These are phyloP conservation scores for Salix purpurea DNA, from an alignment of 345 rosid species.

Conservation along the genomic window DNA sequence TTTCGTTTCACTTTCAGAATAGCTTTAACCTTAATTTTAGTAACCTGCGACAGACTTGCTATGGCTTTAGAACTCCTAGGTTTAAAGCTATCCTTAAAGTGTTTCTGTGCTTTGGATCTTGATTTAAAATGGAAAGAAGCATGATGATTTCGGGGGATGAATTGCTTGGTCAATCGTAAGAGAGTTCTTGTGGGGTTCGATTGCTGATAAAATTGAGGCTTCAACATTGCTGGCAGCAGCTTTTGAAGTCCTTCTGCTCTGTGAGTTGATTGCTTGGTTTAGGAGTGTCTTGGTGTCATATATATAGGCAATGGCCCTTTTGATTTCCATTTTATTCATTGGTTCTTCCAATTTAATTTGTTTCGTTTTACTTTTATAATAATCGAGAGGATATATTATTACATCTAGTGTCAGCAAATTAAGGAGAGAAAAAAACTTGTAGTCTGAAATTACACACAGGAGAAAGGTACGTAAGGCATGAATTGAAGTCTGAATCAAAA, in stretches of 20 bases:
- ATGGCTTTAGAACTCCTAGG: conserved; percentile 12
- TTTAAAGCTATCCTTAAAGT: not conserved
- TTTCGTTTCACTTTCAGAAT: conserved; percentile 31
- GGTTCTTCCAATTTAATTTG: no score
- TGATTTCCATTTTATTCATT: no score
- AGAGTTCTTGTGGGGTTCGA: conserved; percentile 9
- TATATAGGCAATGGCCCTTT: not conserved
- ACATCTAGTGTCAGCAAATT: no score
- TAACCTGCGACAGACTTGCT: not conserved
- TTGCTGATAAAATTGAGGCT: conserved; percentile 17
- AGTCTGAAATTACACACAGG: no score
- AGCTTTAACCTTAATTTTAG: conserved; percentile 27
- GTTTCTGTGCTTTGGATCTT: not conserved
- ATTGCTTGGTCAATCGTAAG: conserved; percentile 22
- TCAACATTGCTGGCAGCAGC: conserved; percentile 23
- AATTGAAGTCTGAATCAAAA: no score
- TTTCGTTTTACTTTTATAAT: no score
- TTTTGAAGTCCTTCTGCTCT: not conserved
- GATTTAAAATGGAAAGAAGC: not conserved
- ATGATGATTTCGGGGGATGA: conserved; percentile 21
- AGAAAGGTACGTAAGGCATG: no score
- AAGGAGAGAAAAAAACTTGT: no score
- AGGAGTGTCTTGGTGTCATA: not conserved
- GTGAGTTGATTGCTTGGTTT: not conserved
- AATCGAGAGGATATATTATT: no score